Evolutionary conservation across 306 rosid species (phyloP).

Genomic region (Betula pendula): DNA sequence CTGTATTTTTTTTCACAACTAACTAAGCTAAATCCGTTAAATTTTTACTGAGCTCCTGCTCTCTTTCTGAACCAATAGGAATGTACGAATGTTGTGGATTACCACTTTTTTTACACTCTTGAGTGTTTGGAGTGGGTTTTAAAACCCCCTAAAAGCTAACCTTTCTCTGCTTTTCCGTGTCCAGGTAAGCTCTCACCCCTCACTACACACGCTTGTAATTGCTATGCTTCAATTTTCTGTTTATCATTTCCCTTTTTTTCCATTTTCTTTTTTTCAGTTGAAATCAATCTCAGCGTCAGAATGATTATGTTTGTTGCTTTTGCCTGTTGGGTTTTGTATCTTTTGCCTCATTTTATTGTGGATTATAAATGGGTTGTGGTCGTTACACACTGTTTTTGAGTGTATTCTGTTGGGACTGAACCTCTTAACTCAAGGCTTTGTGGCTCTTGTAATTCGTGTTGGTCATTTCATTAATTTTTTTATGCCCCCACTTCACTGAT

Average conservation of each 20-base stretch:
- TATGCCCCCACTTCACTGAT: too few relatives aligned
- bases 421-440: too few relatives aligned
- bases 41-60: slow-evolving; percentile 17
- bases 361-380: background rate
- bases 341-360: background rate
- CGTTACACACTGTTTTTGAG: background rate
- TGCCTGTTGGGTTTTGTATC: background rate
- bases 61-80: background rate
- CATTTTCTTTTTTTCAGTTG: background rate
- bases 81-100: background rate
- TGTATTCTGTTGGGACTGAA: background rate
- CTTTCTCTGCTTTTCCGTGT: background rate
- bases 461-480: too few relatives aligned
- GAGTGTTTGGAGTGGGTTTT: background rate
- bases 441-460: too few relatives aligned
- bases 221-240: background rate
- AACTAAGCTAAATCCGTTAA: too few relatives aligned
- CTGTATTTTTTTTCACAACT: too few relatives aligned
- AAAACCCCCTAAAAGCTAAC: background rate
- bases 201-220: background rate
- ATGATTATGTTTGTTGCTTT: background rate
- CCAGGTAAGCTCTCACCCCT: slow-evolving; percentile 9
- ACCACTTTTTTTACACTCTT: background rate
- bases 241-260: background rate
- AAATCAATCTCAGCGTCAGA: background rate